Percentiles rank a stretch among this genome's conserved stretches.
Evolutionary conservation across 345 rosid species (phyloP).

Genomic region (Iberis pinnata): DNA sequence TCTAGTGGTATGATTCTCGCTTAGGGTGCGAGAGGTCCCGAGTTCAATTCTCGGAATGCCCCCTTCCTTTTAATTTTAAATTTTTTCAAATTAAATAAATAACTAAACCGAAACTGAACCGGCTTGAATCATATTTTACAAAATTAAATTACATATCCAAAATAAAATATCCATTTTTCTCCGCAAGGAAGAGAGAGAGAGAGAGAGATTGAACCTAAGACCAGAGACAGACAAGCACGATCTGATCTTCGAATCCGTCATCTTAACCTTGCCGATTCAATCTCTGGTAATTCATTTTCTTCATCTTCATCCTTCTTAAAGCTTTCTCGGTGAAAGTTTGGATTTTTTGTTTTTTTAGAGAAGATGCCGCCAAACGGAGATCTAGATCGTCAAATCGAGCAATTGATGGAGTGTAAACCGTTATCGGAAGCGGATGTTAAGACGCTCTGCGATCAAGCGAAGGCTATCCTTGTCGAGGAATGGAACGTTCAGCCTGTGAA

Average conservation of each 20-base stretch:
- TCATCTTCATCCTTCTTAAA: background rate
- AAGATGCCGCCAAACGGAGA: slow-evolving; percentile 90
- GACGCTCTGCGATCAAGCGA: slow-evolving; percentile 92
- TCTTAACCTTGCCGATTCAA: background rate
- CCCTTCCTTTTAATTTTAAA: background rate
- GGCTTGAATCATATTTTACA: background rate
- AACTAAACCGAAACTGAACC: slow-evolving; percentile 20
- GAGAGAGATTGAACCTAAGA: slow-evolving; percentile 3
- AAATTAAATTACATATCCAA: background rate
- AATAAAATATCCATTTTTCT: slow-evolving; percentile 14
- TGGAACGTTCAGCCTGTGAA: slow-evolving; percentile 99
- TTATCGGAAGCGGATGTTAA: slow-evolving; percentile 81
- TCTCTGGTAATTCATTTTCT: slow-evolving; percentile 4
- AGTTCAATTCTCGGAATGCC: slow-evolving; percentile 76
- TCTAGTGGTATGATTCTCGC: slow-evolving; percentile 91
- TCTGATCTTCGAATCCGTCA: slow-evolving; percentile 9
- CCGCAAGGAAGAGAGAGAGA: slow-evolving; percentile 14
- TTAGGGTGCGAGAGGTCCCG: slow-evolving; percentile 86
- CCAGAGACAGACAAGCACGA: background rate
- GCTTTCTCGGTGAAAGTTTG: slow-evolving; percentile 1
- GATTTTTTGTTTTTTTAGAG: too few species aligned
- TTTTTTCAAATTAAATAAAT: background rate
- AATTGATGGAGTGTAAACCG: slow-evolving; percentile 94
- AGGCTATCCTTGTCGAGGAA: slow-evolving; percentile 92
- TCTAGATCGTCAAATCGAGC: slow-evolving; percentile 97